These are phyloP conservation scores for Penicillium argentinense DNA, from an alignment of 495 filamentous ascomycete species.

Conservation along the genomic window DNA sequence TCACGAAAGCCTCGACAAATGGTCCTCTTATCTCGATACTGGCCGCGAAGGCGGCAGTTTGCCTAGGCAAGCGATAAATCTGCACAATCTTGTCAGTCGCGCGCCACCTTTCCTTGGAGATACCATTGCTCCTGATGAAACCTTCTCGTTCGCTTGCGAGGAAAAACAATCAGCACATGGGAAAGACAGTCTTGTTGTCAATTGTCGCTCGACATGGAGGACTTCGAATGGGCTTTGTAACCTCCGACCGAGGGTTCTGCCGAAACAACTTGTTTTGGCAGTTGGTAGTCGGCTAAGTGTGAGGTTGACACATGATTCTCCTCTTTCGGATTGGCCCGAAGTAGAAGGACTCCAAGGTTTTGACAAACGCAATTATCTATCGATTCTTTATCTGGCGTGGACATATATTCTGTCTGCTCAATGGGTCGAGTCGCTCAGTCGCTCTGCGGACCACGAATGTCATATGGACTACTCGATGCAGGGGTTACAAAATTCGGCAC, in stretches of 20 bases:
- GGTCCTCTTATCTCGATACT: too few species aligned
- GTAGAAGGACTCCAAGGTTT: constrained; percentile 19
- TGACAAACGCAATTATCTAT: constrained; percentile 25
- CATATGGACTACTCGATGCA: constrained; percentile 12
- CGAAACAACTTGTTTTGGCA: constrained; percentile 18
- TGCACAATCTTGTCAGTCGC: constrained; percentile 12
- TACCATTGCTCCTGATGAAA: constrained; percentile 10
- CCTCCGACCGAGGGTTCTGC: constrained; percentile 15
- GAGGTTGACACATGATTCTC: constrained; percentile 18
- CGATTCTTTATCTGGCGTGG: constrained; percentile 27
- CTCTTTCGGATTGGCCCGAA: constrained; percentile 23
- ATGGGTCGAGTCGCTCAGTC: constrained; percentile 26
- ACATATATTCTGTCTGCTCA: constrained; percentile 28
- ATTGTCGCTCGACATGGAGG: constrained; percentile 24
- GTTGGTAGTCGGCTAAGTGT: constrained; percentile 9
- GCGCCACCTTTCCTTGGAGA: constrained; percentile 25
- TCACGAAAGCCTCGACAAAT: too few species aligned
- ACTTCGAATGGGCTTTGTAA: constrained; percentile 20
- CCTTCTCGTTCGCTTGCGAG: constrained; percentile 19
- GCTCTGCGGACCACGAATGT: constrained; percentile 20
- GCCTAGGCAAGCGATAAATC: constrained; percentile 11
- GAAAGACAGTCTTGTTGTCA: constrained; percentile 15
- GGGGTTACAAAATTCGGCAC: too few species aligned
- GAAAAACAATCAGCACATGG: constrained; percentile 9
- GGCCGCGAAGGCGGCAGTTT: too few species aligned